Percentiles rank a stretch among this genome's conserved stretches.
Evolutionary conservation across 2,329 filamentous ascomycete genomes (phyloP).

Genomic region (Diaporthe batatas): DNA sequence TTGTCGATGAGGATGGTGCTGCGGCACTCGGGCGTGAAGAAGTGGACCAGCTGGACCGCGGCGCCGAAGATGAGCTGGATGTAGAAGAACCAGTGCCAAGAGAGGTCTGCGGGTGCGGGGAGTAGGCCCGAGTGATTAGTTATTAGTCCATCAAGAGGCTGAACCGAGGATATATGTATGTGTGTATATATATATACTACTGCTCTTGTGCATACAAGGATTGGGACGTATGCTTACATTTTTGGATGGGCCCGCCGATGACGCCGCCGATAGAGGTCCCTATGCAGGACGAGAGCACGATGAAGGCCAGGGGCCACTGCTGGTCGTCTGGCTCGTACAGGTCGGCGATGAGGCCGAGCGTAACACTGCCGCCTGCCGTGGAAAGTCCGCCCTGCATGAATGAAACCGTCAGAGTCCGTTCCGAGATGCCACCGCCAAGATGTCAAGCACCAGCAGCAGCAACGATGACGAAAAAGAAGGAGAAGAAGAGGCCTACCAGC

Average conservation of each 20-base stretch:
- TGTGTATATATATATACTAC: too few species aligned
- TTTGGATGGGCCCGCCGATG: conserved; percentile 57
- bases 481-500: conserved; percentile 49
- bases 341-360: conserved; percentile 74
- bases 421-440: background rate
- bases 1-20: conserved; percentile 68
- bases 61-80: conserved; percentile 70
- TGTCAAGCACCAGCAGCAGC: too few species aligned
- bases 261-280: conserved; percentile 68
- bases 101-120: conserved; percentile 32
- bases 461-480: too few species aligned
- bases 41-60: conserved; percentile 62
- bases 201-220: too few species aligned
- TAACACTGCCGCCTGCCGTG: conserved; percentile 74
- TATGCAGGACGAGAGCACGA: conserved; percentile 69
- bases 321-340: conserved; percentile 70
- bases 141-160: too few species aligned
- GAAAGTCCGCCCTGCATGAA: conserved; percentile 64
- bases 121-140: too few species aligned
- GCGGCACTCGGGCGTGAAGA: conserved; percentile 71
- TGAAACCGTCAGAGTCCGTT: background rate
- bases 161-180: too few species aligned
- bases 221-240: conserved; percentile 6
- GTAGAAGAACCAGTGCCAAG: conserved; percentile 71
- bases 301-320: conserved; percentile 71